phyloP scores from a whole-genome alignment of 768 basidiomycete genomes.

The Favolaschia claudopus region DNA sequence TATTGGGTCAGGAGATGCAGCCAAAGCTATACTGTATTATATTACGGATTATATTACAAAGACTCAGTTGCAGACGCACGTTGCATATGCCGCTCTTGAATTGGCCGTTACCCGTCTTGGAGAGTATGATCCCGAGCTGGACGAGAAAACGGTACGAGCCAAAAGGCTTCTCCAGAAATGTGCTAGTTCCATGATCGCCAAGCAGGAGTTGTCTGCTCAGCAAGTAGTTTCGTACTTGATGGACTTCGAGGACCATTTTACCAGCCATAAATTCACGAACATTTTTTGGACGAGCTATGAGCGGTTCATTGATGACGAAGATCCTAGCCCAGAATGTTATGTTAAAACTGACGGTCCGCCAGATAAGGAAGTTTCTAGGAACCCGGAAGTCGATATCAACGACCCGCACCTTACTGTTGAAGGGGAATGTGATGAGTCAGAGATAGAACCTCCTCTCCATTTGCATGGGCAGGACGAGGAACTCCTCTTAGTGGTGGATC shows the following conservation, averaged over 20 bases:
- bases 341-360: too few relatives aligned
- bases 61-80: conserved; percentile 36
- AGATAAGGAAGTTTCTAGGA: too few relatives aligned
- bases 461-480: too few relatives aligned
- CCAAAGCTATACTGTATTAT: conserved; percentile 43
- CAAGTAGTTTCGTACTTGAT: conserved; percentile 35
- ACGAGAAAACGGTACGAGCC: background rate
- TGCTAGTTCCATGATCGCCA: conserved; percentile 28
- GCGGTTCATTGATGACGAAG: too few relatives aligned
- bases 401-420: too few relatives aligned
- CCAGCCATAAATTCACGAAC: too few relatives aligned
- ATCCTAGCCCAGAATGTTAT: too few relatives aligned
- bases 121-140: conserved; percentile 1
- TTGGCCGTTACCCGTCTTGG: conserved; percentile 29
- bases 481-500: too few relatives aligned
- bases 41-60: conserved; percentile 48
- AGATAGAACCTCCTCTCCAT: too few relatives aligned
- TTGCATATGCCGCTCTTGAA: conserved; percentile 36
- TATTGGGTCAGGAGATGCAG: conserved; percentile 36
- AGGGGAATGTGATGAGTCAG: too few relatives aligned
- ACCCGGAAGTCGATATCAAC: too few relatives aligned
- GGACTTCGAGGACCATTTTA: conserved; percentile 38
- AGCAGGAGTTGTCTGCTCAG: conserved; percentile 38
- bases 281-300: too few relatives aligned
- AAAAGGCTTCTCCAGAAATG: conserved; percentile 35